Evolutionary conservation across 495 filamentous ascomycete genomes (phyloP), one percentile per base, ranked within the genome.

Genomic region (Penicillium ochrochloron): DNA sequence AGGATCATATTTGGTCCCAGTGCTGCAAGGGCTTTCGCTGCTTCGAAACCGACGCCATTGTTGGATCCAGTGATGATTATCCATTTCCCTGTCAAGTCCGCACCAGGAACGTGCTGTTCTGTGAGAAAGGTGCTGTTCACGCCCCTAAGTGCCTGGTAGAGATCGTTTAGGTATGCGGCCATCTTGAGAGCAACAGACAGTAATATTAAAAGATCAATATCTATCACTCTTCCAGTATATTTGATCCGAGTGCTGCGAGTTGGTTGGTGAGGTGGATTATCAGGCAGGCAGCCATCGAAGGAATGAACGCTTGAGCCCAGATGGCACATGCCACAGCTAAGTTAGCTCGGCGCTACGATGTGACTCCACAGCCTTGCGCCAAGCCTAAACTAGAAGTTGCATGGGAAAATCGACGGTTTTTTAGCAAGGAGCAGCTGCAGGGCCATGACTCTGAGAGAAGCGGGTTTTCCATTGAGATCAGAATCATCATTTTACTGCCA

Each of bases 51-150:
- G 3, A 79, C 63, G 19, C 76, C 75, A 50, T 66, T 68, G 46
- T 79, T 79, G 4, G 70, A 68, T 6, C 76, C 76, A 0, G 76
- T 70, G 10, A 79, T 67, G 9, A 79, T 69, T 31, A 76, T 62
- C 66, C 71, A 78, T 67, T 74, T 75, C 2, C 66, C 67, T 8
- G 62, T 61, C 8, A 77, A 62, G 21, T 70, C 60, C 37, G 59
- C 10, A 3, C 55, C 46, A 3, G 60, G 69, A 10, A 66, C 60
- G 17, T 68, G 34, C 15, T 65, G 31, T 5, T 71, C 66, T 15
- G 56, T 61, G 59, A 70, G 62, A 44, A 59, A 23, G 1, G 68
- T 66, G 23, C 25, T 48, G 23, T 70, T 70, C 2, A 31, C 29
- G 14, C 68, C 68, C 25, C 57, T 53, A 1, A 55, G 12, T 17